Conservation (phyloP, 805 yeast genomes). For the Sugiyamaella qingdaonensis region DNA sequence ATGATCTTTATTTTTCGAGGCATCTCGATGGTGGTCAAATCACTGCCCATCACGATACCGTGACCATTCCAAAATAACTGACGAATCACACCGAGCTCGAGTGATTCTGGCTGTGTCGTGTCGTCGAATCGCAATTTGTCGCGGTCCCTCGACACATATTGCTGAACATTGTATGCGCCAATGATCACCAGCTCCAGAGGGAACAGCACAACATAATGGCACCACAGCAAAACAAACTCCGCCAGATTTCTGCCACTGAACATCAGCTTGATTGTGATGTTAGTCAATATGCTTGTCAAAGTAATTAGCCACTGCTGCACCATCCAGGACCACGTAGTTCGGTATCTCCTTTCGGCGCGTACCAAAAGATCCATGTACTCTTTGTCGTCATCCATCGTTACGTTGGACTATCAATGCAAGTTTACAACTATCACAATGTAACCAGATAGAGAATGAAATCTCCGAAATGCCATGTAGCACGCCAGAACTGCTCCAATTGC, state of each 20-base stretch:
- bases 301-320: not conserved
- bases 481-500: no score
- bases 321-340: constrained; percentile 13
- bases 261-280: constrained; percentile 9
- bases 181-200: constrained; percentile 19
- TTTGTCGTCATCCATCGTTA: constrained; percentile 7
- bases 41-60: constrained; percentile 8
- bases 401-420: no score
- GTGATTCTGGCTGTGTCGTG: not conserved
- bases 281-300: constrained; percentile 4
- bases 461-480: no score
- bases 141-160: not conserved
- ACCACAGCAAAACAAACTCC: constrained; percentile 4
- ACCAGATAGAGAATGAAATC: no score
- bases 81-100: constrained; percentile 17
- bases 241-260: constrained; percentile 19
- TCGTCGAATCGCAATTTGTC: not conserved
- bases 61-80: constrained; percentile 21
- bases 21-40: constrained; percentile 8
- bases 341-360: constrained; percentile 15
- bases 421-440: no score
- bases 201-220: constrained; percentile 10
- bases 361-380: constrained; percentile 17
- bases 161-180: constrained; percentile 7
- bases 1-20: constrained; percentile 12